A percentile compares a stretch with the other conserved stretches of the same genome.
Conservation (phyloP, 2,329 filamentous ascomycete species). For the Coniochaeta ligniaria region DNA sequence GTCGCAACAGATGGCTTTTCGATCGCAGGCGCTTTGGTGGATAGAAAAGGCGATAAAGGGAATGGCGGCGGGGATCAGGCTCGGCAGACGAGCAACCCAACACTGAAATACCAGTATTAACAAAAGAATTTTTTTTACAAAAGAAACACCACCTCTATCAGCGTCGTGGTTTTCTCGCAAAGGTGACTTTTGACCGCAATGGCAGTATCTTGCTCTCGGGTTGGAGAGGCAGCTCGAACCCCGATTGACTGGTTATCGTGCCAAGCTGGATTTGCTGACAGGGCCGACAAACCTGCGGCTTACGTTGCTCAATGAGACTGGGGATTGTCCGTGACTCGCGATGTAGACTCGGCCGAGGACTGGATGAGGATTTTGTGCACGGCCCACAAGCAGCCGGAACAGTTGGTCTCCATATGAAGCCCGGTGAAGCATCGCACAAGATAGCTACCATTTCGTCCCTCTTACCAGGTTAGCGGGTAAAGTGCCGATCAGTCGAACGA, state of each 20-base stretch:
- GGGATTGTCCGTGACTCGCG: not conserved
- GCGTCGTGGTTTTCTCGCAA: not conserved
- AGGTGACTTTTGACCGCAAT: not conserved
- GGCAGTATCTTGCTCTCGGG: not conserved
- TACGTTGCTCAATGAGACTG: not conserved
- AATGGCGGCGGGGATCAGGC: not conserved
- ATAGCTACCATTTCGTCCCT: not conserved
- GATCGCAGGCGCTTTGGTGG: not conserved
- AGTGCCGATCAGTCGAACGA: not conserved
- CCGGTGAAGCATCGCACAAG: not conserved
- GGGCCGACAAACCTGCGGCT: not conserved
- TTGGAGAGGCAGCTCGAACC: not conserved
- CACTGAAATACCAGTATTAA: too few species aligned
- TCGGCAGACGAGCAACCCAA: not conserved
- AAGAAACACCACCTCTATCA: not conserved
- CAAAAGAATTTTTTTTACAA: too few species aligned
- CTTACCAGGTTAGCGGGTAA: conserved; percentile 4
- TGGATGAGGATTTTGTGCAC: not conserved
- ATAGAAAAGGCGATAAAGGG: not conserved
- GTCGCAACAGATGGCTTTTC: not conserved
- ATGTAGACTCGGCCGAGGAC: not conserved
- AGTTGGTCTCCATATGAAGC: not conserved
- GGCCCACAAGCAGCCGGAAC: not conserved
- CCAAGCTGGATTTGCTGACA: not conserved
- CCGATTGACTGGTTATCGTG: not conserved